Evolutionary conservation across 1,284 basidiomycete genomes (phyloP), one percentile per base, ranked within the genome.

Genomic region (Malassezia sp.): DNA sequence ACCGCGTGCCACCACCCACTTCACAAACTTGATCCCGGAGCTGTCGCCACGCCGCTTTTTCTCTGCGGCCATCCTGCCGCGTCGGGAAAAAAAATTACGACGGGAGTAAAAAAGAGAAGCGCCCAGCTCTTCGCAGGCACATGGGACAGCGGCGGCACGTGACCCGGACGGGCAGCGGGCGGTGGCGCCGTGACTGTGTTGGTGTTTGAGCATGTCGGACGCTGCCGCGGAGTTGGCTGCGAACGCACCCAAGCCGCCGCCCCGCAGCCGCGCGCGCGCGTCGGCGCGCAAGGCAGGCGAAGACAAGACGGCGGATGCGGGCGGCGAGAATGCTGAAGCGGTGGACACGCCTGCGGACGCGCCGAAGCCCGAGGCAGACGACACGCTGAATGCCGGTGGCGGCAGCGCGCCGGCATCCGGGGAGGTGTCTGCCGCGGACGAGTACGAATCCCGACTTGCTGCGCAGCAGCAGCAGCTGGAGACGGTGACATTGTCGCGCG

Each of bases 51-150:
- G 29, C 22, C 37, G 29, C 15, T 53, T 53, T 44, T 60, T 62
- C 37, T 58, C 50, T 39, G 49, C 52, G 28, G 42, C 60, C 60
- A 62, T 63, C n/a, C n/a, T n/a, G n/a, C n/a, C n/a, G 49, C 54
- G 52, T 14, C 3, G 18, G 26, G 11, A 28, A 27, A 31, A 42
- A n/a, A n/a, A n/a, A n/a, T n/a, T n/a, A n/a, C n/a, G n/a, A n/a
- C n/a, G n/a, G n/a, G n/a, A n/a, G n/a, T n/a, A 22, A 32, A 30
- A 28, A 43, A 32, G 38, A 45, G 11, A 32, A 15, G 38, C n/a
- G 30, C 42, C n/a, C 22, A 34, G 18, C 22, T 29, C n/a, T n/a
- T n/a, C n/a, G n/a, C n/a, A n/a, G n/a, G n/a, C n/a, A n/a, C n/a
- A n/a, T n/a, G n/a, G n/a, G n/a, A n/a, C n/a, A n/a, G n/a, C n/a